Percentiles rank a stretch among this genome's conserved stretches.
These are phyloP conservation scores for Trypanosoma theileri DNA, from an alignment of 208 protist species.

Conservation along the genomic window DNA sequence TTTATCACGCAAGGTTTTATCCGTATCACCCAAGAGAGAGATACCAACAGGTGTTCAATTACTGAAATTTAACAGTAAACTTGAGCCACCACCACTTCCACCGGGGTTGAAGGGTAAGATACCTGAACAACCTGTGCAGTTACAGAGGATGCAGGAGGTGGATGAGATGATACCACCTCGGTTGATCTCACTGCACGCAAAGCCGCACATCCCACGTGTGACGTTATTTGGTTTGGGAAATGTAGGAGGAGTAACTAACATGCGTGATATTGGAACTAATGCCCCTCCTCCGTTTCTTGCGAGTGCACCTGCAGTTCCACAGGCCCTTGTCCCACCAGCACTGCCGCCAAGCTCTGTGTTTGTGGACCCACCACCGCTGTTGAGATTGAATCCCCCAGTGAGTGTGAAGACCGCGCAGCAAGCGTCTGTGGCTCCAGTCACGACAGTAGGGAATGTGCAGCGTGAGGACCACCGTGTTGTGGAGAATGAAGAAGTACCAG, in stretches of 20 bases:
- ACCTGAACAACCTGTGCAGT: background rate
- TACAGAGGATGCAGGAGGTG: background rate
- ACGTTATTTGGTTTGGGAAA: slow-evolving; percentile 19
- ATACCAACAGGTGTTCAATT: slow-evolving; percentile 14
- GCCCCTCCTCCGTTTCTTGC: slow-evolving; percentile 18
- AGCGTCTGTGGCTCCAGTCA: background rate
- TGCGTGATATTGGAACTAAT: background rate
- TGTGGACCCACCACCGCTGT: slow-evolving; percentile 41
- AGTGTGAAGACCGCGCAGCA: background rate
- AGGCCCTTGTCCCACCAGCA: slow-evolving; percentile 35
- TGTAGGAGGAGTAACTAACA: no score
- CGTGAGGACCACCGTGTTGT: slow-evolving; percentile 14
- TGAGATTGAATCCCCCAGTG: slow-evolving; percentile 23
- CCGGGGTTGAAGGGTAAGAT: background rate
- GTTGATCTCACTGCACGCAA: slow-evolving; percentile 11
- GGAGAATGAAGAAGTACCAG: slow-evolving; percentile 2
- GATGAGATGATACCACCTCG: slow-evolving; percentile 10
- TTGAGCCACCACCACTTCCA: slow-evolving; percentile 43
- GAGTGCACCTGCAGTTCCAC: slow-evolving; percentile 10
- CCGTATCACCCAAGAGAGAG: slow-evolving; percentile 13
- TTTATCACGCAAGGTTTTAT: slow-evolving; percentile 7
- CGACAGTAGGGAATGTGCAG: background rate
- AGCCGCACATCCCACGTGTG: slow-evolving; percentile 20
- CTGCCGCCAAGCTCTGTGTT: slow-evolving; percentile 68
- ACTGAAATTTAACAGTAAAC: slow-evolving; percentile 35